A percentile compares a stretch with the other conserved stretches of the same genome.
Conservation (phyloP, 495 filamentous ascomycete genomes). For the Terfezia boudieri region DNA sequence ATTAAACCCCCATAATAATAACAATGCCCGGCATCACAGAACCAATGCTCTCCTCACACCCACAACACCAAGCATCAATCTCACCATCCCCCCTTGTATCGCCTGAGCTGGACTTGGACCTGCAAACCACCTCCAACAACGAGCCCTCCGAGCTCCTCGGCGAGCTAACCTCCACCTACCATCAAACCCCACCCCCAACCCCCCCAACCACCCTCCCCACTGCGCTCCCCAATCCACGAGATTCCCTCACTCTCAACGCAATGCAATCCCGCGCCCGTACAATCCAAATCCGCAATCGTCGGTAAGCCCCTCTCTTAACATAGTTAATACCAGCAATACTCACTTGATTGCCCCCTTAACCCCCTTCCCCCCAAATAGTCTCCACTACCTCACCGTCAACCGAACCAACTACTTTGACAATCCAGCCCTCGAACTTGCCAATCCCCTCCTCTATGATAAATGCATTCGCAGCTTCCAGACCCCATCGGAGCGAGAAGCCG, state of each 20-base stretch:
- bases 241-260: too few relatives aligned
- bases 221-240: not conserved
- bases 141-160: not conserved
- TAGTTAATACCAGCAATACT: too few relatives aligned
- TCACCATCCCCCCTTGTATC: not conserved
- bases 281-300: not conserved
- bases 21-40: too few relatives aligned
- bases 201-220: not conserved
- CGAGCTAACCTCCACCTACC: not conserved
- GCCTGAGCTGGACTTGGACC: not conserved
- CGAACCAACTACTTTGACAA: constrained; percentile 9
- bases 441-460: constrained; percentile 58
- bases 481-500: constrained; percentile 43
- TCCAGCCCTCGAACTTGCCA: constrained; percentile 21
- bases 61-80: not conserved
- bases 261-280: not conserved
- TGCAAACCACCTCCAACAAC: not conserved
- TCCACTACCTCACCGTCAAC: constrained; percentile 11
- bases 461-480: constrained; percentile 54
- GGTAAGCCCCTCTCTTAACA: not conserved
- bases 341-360: too few relatives aligned
- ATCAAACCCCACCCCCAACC: not conserved
- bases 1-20: too few relatives aligned
- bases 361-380: constrained; percentile 1
- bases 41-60: too few relatives aligned